Base-by-base conservation (phyloP, 306 rosid genomes). In the Astragalus glycyphyllos region DNA sequence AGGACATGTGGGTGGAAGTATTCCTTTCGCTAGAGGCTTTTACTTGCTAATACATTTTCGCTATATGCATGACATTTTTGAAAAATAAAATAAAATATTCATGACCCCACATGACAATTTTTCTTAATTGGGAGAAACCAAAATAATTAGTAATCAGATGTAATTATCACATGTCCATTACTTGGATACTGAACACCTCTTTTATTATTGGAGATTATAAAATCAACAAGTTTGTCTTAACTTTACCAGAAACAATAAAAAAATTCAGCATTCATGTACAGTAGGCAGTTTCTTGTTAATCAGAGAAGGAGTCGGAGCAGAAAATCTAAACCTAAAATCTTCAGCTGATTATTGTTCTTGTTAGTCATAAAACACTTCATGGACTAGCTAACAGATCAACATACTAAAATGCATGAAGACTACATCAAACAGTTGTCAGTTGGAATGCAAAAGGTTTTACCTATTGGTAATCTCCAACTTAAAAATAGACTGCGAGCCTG, bases 391-490 rank as follows among this genome's bases (percentile, higher is more conserved):
- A 56, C 71, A 35, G 49, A 54, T 41, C 40, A 47, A 62, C 58
- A 32, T 29, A 65, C 48, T 55, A 46, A 76, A 69, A 60, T 58
- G 62, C 67, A 73, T 31, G 35, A 75, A 44, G 7, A 48, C 11
- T 4, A 17, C 49, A 73, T 63, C 68, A 20, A 59, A 76, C 61
- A 66, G 12, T 42, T 40, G 14, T 51, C 37, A 73, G 76, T 49
- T 20, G 16, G 14, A 42, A 56, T 14, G 48, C 3, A 73, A 20
- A 51, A 50, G 47, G 29, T 14, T 69, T 61, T 78, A 94, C 98
- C 98, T 90, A 96, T 88, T 16, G 98, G 98, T 65, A 94, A 81
- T 77, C 98, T 82, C 98, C 98, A 94, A 82, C 98, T 94, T 71
- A 89, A 79, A 83, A 94, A 94, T 51, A 94, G 85, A 83, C 86